These are phyloP conservation scores for Rosa hybrid DNA, from an alignment of 331 rosid species.

Conservation along the genomic window DNA sequence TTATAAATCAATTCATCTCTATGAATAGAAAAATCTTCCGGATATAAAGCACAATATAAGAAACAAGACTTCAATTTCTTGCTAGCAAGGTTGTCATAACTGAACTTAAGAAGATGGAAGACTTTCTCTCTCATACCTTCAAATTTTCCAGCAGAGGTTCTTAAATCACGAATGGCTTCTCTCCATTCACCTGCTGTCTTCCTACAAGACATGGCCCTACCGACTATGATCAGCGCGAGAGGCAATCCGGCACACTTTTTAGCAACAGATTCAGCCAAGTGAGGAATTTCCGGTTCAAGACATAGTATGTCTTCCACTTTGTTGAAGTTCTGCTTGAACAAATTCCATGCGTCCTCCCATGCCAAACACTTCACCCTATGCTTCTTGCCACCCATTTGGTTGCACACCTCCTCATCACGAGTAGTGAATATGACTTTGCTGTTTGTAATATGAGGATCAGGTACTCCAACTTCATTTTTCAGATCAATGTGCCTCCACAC, in stretches of 20 bases:
- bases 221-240: constrained; percentile 11
- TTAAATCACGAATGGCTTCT: constrained; percentile 3
- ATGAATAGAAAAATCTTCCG: constrained; percentile 14
- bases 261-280: constrained; percentile 7
- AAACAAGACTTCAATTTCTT: not conserved
- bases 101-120: constrained; percentile 11
- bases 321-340: constrained; percentile 3
- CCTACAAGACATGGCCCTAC: constrained; percentile 15
- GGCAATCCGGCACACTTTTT: constrained; percentile 19
- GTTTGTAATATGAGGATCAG: constrained; percentile 1
- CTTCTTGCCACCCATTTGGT: constrained; percentile 8
- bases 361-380: constrained; percentile 7
- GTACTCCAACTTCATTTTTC: constrained; percentile 7
- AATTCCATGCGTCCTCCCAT: not conserved
- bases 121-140: constrained; percentile 17
- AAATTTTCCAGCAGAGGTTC: not conserved
- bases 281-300: not conserved
- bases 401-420: constrained; percentile 1
- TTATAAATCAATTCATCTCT: constrained; percentile 16
- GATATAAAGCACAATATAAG: constrained; percentile 10
- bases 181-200: constrained; percentile 20
- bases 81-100: constrained; percentile 9
- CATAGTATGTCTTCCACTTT: not conserved
- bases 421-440: constrained; percentile 16
- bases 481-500: constrained; percentile 9